A percentile compares a stretch with the other conserved stretches of the same genome.
phyloP scores from a whole-genome alignment of 805 yeast genomes.

The Kazachstania taianensis region DNA sequence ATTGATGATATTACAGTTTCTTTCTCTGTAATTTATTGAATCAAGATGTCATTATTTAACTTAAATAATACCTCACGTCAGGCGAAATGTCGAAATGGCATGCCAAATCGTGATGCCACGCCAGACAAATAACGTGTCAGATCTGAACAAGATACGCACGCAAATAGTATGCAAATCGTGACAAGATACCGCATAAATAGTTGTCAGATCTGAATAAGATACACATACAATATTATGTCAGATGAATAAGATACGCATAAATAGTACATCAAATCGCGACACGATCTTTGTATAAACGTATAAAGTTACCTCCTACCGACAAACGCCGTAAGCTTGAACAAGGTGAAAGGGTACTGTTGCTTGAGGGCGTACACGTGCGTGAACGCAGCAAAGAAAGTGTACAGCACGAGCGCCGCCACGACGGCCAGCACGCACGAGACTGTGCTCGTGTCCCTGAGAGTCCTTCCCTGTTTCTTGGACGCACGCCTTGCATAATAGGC shows the following conservation, averaged over 20 bases:
- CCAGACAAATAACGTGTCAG: too few relatives aligned
- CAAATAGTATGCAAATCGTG: too few relatives aligned
- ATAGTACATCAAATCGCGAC: too few relatives aligned
- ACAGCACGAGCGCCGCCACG: slow-evolving; percentile 35
- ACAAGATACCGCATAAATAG: too few relatives aligned
- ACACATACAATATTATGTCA: too few relatives aligned
- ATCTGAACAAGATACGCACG: too few relatives aligned
- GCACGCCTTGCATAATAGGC: neutral
- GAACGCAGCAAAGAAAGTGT: slow-evolving; percentile 52
- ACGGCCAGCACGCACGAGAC: slow-evolving; percentile 42
- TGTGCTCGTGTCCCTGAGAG: neutral
- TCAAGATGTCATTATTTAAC: slow-evolving; percentile 47
- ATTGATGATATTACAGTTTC: slow-evolving; percentile 68
- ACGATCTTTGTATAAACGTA: slow-evolving; percentile 1
- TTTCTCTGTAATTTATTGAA: slow-evolving; percentile 57
- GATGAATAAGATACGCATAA: too few relatives aligned
- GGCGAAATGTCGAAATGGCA: too few relatives aligned
- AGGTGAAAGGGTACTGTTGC: slow-evolving; percentile 62
- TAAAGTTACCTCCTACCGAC: slow-evolving; percentile 3
- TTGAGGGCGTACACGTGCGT: slow-evolving; percentile 60
- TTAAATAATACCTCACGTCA: slow-evolving; percentile 70
- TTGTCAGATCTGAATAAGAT: too few relatives aligned
- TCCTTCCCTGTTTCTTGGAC: too few relatives aligned
- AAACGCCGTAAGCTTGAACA: slow-evolving; percentile 32
- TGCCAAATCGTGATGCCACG: too few relatives aligned